Conservation (phyloP, 2,329 filamentous ascomycete genomes). For the Aureobasidium melanogenum region DNA sequence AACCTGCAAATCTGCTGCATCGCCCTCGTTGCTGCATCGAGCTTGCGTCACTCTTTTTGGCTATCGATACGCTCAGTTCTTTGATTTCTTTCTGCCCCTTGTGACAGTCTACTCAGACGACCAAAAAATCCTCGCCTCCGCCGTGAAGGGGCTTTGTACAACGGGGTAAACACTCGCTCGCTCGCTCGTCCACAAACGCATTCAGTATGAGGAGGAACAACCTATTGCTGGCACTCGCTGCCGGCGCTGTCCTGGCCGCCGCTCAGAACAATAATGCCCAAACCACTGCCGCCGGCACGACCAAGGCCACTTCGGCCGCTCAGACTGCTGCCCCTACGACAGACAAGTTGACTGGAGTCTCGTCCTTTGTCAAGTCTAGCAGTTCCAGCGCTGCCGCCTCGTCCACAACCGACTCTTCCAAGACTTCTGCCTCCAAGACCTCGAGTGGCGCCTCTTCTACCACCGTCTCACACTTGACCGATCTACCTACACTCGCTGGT, state of each 20-base stretch:
- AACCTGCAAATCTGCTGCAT: constrained; percentile 5
- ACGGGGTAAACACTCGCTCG: constrained; percentile 2
- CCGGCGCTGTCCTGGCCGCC: neutral
- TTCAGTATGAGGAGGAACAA: neutral
- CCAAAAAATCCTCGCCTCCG: neutral
- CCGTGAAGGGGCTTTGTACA: neutral
- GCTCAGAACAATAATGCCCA: neutral
- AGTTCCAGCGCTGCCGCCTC: neutral
- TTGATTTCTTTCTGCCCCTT: neutral
- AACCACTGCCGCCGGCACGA: neutral
- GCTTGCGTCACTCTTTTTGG: neutral
- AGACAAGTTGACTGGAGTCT: constrained; percentile 2
- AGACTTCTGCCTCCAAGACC: neutral
- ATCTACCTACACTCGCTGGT: constrained; percentile 48
- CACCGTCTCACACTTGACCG: constrained; percentile 22
- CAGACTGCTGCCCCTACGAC: neutral
- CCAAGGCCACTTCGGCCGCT: neutral
- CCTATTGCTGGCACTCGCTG: neutral
- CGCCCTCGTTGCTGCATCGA: neutral
- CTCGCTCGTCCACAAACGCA: neutral
- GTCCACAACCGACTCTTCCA: neutral
- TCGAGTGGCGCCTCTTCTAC: neutral
- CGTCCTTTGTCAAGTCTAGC: neutral
- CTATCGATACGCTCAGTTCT: neutral
- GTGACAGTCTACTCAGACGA: neutral